Evolutionary conservation across 2,329 filamentous ascomycete species (phyloP).

Genomic region (Pseudogymnoascus sp.): DNA sequence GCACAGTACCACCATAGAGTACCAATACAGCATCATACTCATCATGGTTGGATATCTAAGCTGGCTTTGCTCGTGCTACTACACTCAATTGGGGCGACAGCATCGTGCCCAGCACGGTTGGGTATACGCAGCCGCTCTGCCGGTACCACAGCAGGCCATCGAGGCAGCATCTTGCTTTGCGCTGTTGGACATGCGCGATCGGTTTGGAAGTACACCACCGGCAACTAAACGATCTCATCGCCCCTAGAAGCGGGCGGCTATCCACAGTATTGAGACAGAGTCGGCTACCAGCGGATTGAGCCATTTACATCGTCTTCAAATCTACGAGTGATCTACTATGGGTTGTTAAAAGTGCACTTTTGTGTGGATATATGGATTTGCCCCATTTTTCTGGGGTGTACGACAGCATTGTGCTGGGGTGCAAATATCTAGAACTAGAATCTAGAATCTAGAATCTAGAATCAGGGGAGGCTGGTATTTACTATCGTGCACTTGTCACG

Average conservation of each 20-base stretch:
- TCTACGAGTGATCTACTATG: not conserved
- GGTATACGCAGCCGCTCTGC: not conserved
- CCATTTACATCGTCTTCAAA: not conserved
- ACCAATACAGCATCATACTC: not conserved
- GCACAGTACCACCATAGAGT: not conserved
- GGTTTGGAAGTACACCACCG: not conserved
- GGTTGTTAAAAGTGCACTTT: not conserved
- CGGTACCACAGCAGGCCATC: not conserved
- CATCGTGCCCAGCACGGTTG: not conserved
- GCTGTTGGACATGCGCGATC: not conserved
- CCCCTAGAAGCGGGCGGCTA: not conserved
- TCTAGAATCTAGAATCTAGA: not conserved
- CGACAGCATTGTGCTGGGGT: not conserved
- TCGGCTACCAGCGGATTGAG: not conserved
- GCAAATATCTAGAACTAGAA: not conserved
- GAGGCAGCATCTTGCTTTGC: not conserved
- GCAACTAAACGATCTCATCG: not conserved
- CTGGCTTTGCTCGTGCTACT: not conserved
- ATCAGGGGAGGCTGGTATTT: not conserved
- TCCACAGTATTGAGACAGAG: conserved; percentile 3
- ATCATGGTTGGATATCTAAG: not conserved
- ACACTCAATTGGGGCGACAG: not conserved
- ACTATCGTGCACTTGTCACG: not conserved
- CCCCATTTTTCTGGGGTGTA: not conserved
- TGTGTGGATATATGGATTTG: not conserved